A percentile compares a stretch with the other conserved stretches of the same genome.
These are phyloP conservation scores for Apiospora marii DNA, from an alignment of 2,329 filamentous ascomycete genomes.

Conservation along the genomic window DNA sequence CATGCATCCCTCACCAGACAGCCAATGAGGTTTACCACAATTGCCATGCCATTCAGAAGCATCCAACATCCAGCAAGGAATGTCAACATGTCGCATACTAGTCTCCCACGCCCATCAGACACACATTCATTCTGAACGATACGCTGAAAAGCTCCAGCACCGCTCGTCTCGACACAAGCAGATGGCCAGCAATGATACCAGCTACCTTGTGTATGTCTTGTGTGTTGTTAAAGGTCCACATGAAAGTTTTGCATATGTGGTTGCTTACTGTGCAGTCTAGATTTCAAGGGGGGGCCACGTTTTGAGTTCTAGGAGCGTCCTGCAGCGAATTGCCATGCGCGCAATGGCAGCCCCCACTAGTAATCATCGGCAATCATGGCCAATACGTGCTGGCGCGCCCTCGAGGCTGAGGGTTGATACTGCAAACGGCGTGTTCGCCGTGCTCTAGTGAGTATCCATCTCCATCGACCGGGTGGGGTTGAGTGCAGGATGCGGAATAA, in stretches of 20 bases:
- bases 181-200: neutral
- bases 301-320: neutral
- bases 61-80: neutral
- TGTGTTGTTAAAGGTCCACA: neutral
- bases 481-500: neutral
- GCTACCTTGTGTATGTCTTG: neutral
- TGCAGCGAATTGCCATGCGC: neutral
- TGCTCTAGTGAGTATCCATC: neutral
- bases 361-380: neutral
- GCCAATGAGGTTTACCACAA: neutral
- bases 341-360: neutral
- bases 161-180: neutral
- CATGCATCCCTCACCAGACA: neutral
- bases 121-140: neutral
- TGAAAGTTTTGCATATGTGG: conserved; percentile 16
- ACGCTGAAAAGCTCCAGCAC: neutral
- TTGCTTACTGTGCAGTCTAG: conserved; percentile 1
- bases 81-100: neutral
- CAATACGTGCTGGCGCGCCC: neutral
- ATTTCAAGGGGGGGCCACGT: neutral
- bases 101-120: neutral
- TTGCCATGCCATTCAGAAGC: neutral
- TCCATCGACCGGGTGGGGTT: neutral
- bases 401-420: neutral
- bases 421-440: neutral